Base-by-base conservation (phyloP, 805 yeast species). In the Wickerhamiella brachini region DNA sequence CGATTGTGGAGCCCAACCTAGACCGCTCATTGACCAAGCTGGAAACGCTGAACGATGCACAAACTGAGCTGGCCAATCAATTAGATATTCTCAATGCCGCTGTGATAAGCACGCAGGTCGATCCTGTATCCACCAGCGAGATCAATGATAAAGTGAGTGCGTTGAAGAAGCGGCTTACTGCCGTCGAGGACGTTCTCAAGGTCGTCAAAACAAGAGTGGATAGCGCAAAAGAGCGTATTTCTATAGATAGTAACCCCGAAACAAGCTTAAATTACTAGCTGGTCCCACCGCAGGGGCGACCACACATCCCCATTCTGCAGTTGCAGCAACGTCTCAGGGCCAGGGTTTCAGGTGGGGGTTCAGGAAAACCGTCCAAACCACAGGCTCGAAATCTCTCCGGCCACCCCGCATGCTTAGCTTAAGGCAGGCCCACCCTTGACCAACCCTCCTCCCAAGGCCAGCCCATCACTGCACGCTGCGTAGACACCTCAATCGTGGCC, bases 11-110 rank as follows among this genome's bases (percentile, higher is more conserved):
- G 46, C 46, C 50, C 18, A 48, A 48, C 17, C 29, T 48, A 12
- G 50, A 48, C 23, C 38, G 50, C 15, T 13, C 31, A 17, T 21
- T 42, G 21, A 34, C 26, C 42, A 45, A 56, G 24, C 52, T 61
- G 12, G 52, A 55, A 15, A 48, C 57, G 12, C 53, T 61, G 20
- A 56, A 52, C 20, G 62, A 57, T 26, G 57, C 63, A 1, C 64
- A 61, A 44, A 47, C 50, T 17, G 56, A 53, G 8, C 48, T 61
- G 17, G 29, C 48, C 13, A 43, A 45, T 20, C 59, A 58, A 38
- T 48, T 61, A 22, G 59, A 57, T 43, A 38, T 46, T 10, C 45
- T 60, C 17, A 48, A 7, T 13, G 47, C 47, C 6, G 46, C 34
- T 4, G 34, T 47, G 20, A 41, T 48, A 24, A 50, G 59, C 54